Evolutionary conservation across 805 yeast genomes (phyloP), one percentile per base, ranked within the genome.

Genomic region (Nakazawaea populi): DNA sequence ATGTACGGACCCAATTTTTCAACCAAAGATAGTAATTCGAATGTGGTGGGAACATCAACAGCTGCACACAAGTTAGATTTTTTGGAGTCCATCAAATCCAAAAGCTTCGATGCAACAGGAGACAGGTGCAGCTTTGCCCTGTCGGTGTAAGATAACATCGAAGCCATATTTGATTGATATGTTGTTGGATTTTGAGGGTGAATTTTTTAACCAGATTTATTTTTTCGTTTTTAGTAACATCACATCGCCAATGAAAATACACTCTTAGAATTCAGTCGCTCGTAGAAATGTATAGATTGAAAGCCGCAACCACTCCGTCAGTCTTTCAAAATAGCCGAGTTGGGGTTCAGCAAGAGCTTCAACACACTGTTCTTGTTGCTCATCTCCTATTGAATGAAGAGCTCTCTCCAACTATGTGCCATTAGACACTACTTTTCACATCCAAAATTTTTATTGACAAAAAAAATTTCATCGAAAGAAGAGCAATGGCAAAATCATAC

Each of bases 41-140:
- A 64, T 4, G 97, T 90, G 36, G 87, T 82, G 53, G 81, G 79
- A 28, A 94, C 95, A 66, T 94, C 99, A 11, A 92, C 80, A 8
- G 97, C 90, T 9, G 97, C 97, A 74, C 98, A 94, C 52, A 94
- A 75, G 60, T 92, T 94, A 47, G 96, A 79, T 67, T 89, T 74
- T 68, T 94, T 94, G 43, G 69, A 64, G 47, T 83, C 88, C 87
- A 92, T 89, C 37, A 91, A 75, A 14, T 68, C 67, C 53, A 94
- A 73, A 30, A 94, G 77, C 54, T 87, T 79, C 48, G 79, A 69
- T 1, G 96, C 98, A 30, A 94, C 84, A 2, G 91, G 85, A 14
- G 96, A 85, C 0, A 81, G 69, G 62, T 90, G 96, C 5, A 65
- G 58, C 10, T 66, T 72, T 3, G 96, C 94, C 68, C 98, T 81